phyloP scores from a whole-genome alignment of 192 early-diverging fungal species.

The Diversispora epigaea region DNA sequence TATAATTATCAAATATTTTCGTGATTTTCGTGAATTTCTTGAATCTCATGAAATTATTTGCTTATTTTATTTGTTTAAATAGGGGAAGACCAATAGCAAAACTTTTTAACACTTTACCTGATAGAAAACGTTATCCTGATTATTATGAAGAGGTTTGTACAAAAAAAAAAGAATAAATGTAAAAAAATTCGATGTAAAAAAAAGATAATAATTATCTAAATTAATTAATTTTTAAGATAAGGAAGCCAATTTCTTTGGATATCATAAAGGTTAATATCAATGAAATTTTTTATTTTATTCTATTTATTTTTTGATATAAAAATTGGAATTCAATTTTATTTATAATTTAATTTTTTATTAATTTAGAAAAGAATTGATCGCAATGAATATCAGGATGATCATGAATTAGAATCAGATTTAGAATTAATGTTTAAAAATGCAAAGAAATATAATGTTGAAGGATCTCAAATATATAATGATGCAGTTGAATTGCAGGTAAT shows the following conservation, averaged over 20 bases:
- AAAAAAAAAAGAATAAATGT: background rate
- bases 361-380: constrained; percentile 63
- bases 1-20: background rate
- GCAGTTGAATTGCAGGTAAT: constrained; percentile 57
- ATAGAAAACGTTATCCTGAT: constrained; percentile 80
- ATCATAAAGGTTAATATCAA: background rate
- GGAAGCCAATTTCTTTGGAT: constrained; percentile 61
- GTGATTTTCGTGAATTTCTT: no score
- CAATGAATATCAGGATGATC: constrained; percentile 64
- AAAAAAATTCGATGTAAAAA: no score
- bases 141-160: constrained; percentile 67
- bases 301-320: background rate
- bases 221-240: background rate
- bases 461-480: constrained; percentile 81
- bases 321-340: background rate
- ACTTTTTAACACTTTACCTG: constrained; percentile 78
- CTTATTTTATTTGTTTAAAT: background rate
- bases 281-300: background rate
- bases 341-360: background rate
- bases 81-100: constrained; percentile 68
- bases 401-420: constrained; percentile 80
- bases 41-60: background rate
- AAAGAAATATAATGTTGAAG: constrained; percentile 83
- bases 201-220: background rate
- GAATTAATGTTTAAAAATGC: constrained; percentile 87